These are phyloP conservation scores for Seiridium cupressi DNA, from an alignment of 2,329 filamentous ascomycete species.

Conservation along the genomic window DNA sequence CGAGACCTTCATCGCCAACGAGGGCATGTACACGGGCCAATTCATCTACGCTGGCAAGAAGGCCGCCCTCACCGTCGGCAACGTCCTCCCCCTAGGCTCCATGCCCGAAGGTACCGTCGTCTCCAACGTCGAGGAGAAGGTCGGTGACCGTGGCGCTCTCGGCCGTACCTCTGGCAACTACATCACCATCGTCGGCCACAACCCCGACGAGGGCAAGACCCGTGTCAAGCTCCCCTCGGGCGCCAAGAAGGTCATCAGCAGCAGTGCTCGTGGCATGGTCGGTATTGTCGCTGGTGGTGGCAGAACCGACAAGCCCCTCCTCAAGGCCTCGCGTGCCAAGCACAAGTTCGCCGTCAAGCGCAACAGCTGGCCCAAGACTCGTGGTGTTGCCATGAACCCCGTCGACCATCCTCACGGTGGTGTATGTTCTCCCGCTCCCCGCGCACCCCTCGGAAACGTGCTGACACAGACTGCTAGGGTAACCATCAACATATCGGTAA, in stretches of 20 bases:
- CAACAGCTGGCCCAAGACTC: conserved; percentile 99
- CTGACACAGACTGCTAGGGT: conserved; percentile 62
- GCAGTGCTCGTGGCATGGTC: conserved; percentile 93
- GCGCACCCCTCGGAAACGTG: conserved; percentile 12
- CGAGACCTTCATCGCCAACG: conserved; percentile 99
- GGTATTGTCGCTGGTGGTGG: conserved; percentile 99
- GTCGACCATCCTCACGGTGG: conserved; percentile 98
- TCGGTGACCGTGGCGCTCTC: conserved; percentile 92
- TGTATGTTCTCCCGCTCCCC: conserved; percentile 47
- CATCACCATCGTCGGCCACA: conserved; percentile 96
- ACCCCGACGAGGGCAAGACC: conserved; percentile 99
- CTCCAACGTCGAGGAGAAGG: conserved; percentile 99
- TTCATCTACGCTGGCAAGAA: conserved; percentile 99
- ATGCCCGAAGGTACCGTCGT: conserved; percentile 99
- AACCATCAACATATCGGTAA: conserved; percentile 99
- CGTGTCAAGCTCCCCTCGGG: conserved; percentile 98
- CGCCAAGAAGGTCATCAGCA: conserved; percentile 98
- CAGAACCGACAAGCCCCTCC: conserved; percentile 98
- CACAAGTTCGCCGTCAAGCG: conserved; percentile 99
- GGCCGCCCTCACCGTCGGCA: conserved; percentile 93
- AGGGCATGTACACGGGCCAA: conserved; percentile 99
- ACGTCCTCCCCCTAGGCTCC: conserved; percentile 90
- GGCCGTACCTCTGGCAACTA: conserved; percentile 99
- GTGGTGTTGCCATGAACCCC: conserved; percentile 99
- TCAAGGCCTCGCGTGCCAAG: conserved; percentile 99